Conservation (phyloP, 805 yeast genomes). For the Candida alai region DNA sequence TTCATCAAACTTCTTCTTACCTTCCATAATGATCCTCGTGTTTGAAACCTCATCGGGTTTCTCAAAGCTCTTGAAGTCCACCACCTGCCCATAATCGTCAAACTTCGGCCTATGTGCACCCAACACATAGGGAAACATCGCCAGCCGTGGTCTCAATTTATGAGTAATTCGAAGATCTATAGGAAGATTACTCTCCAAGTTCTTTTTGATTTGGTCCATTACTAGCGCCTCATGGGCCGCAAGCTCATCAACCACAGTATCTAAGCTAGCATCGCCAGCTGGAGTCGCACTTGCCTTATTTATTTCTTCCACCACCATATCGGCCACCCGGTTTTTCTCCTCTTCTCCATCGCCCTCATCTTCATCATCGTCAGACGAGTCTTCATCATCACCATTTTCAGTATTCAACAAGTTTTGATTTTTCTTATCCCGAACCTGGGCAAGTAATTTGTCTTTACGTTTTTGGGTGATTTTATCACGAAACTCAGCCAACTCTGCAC, state of each 20-base stretch:
- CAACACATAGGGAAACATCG: constrained; percentile 70
- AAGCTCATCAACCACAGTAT: constrained; percentile 27
- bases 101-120: constrained; percentile 46
- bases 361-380: constrained; percentile 33
- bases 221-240: constrained; percentile 40
- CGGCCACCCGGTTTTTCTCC: constrained; percentile 19
- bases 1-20: constrained; percentile 36
- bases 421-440: constrained; percentile 39
- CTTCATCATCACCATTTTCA: constrained; percentile 30
- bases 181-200: constrained; percentile 41
- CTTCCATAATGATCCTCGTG: constrained; percentile 32
- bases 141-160: constrained; percentile 47
- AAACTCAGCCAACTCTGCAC: constrained; percentile 48
- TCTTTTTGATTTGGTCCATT: constrained; percentile 33
- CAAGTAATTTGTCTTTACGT: constrained; percentile 39
- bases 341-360: constrained; percentile 25
- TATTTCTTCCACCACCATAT: no score
- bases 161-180: constrained; percentile 49
- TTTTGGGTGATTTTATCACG: constrained; percentile 43
- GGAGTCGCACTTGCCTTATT: no score
- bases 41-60: constrained; percentile 48
- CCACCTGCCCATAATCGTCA: constrained; percentile 86
- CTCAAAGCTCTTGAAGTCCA: constrained; percentile 62
- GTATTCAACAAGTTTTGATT: constrained; percentile 37
- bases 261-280: not conserved